phyloP scores from a whole-genome alignment of 2,329 filamentous ascomycete genomes.

The Ophiocordyceps camponoti-floridani region DNA sequence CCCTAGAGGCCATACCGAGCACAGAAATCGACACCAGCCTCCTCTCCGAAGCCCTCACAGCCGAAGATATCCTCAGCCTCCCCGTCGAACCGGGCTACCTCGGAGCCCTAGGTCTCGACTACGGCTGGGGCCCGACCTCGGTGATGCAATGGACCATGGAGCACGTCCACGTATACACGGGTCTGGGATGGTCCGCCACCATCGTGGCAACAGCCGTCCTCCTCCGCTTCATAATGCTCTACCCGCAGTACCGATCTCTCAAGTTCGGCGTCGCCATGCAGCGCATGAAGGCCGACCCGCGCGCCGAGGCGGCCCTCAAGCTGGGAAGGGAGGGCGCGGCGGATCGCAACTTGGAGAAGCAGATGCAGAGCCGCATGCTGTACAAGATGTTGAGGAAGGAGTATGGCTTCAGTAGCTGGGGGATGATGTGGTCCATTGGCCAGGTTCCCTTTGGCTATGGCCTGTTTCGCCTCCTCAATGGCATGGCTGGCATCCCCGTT shows the following conservation, averaged over 20 bases:
- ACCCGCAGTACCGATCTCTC: conserved; percentile 28
- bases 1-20: conserved; percentile 1
- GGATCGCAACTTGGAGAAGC: conserved; percentile 25
- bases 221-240: conserved; percentile 47
- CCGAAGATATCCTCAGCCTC: conserved; percentile 34
- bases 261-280: conserved; percentile 35
- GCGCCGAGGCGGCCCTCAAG: conserved; percentile 28
- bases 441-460: conserved; percentile 58
- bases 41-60: conserved; percentile 17
- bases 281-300: conserved; percentile 33
- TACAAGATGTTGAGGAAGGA: conserved; percentile 17
- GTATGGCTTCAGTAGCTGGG: conserved; percentile 15
- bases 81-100: conserved; percentile 71
- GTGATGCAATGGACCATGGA: conserved; percentile 63
- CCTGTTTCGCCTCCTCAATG: conserved; percentile 58
- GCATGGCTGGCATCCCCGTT: conserved; percentile 63
- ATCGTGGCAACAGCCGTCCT: conserved; percentile 48
- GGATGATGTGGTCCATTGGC: conserved; percentile 19
- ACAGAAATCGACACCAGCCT: conserved; percentile 13
- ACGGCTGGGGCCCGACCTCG: conserved; percentile 63
- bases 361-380: conserved; percentile 9
- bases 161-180: conserved; percentile 59
- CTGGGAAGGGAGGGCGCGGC: conserved; percentile 19
- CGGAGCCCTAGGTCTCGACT: conserved; percentile 68
- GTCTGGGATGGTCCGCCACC: conserved; percentile 67